Base-by-base conservation (phyloP, 257 asterid species). In the Forsythia viridissima region DNA sequence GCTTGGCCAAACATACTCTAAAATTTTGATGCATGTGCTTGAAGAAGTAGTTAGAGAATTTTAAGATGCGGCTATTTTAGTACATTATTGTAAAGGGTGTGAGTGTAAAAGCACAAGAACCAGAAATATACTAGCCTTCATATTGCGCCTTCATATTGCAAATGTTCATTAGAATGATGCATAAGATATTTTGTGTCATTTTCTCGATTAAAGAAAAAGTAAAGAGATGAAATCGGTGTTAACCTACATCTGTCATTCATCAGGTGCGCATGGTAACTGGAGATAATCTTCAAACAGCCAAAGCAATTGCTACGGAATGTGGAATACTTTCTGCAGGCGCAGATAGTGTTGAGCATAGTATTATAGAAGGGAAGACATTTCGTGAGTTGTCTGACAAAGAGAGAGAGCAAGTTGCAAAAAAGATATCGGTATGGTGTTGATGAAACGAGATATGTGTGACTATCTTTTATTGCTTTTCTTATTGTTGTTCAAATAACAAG, bases 261-360 rank as follows among this genome's bases (percentile, higher is more conserved):
- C 84, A 94, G 97, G 98, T 93, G 86, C 92, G 97, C 80, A 95
- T 93, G 99, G 99, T 95, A 43, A 95, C 99, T 46, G 97, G 99
- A 82, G 98, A 95, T 76, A 95, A 90, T 81, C 87, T 93, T 83
- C 97, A 91, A 84, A 95, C 98, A 82, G 99, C 99, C 74, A 93
- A 89, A 87, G 99, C 98, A 80, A 93, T 93, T 80, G 98, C 98
- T 40, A 63, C 85, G 85, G 99, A 95, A 81, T 94, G 98, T 81
- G 96, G 98, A 77, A 94, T 94, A 79, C 92, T 94, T 82, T 71
- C 91, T 74, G 71, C 96, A 30, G 87, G 77, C 71, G 85, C 87
- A 51, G 96, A 92, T 78, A 87, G 86, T 75, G 83, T 72, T 41
- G 97, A 91, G 70, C 88, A 89, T 78, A 86, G 76, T 15, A 86